phyloP scores from a whole-genome alignment of 1,284 basidiomycete genomes.

The Marasmius tenuissimus region DNA sequence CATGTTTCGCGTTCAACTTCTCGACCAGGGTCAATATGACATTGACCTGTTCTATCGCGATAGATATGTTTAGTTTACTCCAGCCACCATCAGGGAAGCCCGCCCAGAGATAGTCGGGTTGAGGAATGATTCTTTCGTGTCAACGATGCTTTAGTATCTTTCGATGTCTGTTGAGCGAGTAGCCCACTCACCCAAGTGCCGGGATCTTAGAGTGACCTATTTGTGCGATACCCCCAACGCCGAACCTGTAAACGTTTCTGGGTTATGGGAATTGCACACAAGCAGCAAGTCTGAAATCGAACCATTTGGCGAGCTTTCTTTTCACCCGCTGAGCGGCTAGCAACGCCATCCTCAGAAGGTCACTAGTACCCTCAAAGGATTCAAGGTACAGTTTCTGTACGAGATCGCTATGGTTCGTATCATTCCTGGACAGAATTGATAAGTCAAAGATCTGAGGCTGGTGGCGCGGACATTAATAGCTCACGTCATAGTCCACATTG shows the following conservation, averaged over 20 bases:
- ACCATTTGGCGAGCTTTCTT: constrained; percentile 24
- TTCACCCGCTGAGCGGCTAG: constrained; percentile 22
- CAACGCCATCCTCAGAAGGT: constrained; percentile 26
- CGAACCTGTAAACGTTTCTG: constrained; percentile 19
- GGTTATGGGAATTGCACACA: neutral
- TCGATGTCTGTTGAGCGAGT: neutral
- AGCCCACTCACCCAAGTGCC: constrained; percentile 23
- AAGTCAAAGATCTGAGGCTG: neutral
- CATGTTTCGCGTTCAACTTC: constrained; percentile 19
- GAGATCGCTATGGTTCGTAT: constrained; percentile 17
- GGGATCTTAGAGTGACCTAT: constrained; percentile 25
- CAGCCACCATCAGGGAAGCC: constrained; percentile 27
- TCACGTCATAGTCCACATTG: constrained; percentile 32
- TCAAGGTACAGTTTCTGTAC: constrained; percentile 25
- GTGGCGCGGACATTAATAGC: constrained; percentile 2
- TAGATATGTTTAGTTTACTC: constrained; percentile 25
- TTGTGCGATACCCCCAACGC: constrained; percentile 24
- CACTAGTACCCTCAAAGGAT: constrained; percentile 24
- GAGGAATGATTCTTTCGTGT: constrained; percentile 23
- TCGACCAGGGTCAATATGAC: constrained; percentile 22
- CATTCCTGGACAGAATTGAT: constrained; percentile 17
- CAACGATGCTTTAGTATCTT: neutral
- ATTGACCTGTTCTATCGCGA: constrained; percentile 24
- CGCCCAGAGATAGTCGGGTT: constrained; percentile 29
- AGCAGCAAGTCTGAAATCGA: neutral